phyloP scores from a whole-genome alignment of 495 filamentous ascomycete genomes.

The Penicillium flavigenum region DNA sequence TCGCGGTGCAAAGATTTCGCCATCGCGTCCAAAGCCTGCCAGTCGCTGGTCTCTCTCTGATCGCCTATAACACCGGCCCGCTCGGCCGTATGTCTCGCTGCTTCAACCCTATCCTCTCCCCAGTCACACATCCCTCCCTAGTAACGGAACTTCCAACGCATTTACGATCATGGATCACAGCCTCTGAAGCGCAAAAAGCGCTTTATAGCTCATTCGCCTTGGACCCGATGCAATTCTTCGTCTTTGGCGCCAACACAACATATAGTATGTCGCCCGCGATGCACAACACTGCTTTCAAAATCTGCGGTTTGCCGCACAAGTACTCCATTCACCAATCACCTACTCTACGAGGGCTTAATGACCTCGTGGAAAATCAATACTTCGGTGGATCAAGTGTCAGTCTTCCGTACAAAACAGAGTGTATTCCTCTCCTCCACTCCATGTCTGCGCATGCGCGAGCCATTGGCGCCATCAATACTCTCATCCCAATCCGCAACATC shows the following conservation, averaged over 20 bases:
- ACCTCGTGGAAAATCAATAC: slow-evolving; percentile 59
- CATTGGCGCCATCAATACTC: slow-evolving; percentile 76
- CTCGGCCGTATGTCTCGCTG: slow-evolving; percentile 63
- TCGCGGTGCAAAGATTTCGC: slow-evolving; percentile 42
- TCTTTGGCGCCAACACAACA: slow-evolving; percentile 45
- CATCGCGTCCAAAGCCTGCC: slow-evolving; percentile 34
- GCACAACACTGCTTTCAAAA: slow-evolving; percentile 72
- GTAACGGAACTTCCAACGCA: slow-evolving; percentile 23
- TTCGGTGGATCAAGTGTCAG: slow-evolving; percentile 76
- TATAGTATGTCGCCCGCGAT: slow-evolving; percentile 52
- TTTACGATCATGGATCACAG: slow-evolving; percentile 42
- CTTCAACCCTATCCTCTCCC: slow-evolving; percentile 64
- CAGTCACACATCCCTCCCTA: slow-evolving; percentile 49
- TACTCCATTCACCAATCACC: slow-evolving; percentile 67
- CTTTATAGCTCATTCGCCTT: slow-evolving; percentile 57
- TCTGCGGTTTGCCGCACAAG: slow-evolving; percentile 68
- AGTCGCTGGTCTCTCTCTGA: slow-evolving; percentile 47
- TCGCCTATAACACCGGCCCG: slow-evolving; percentile 70
- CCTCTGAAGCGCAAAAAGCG: slow-evolving; percentile 41
- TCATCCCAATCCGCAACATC: slow-evolving; percentile 66
- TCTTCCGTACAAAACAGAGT: slow-evolving; percentile 72
- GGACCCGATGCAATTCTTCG: slow-evolving; percentile 48
- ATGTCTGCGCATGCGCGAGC: slow-evolving; percentile 72
- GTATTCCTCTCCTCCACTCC: slow-evolving; percentile 65
- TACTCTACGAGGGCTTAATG: slow-evolving; percentile 62